phyloP scores from a whole-genome alignment of 495 filamentous ascomycete species.

The Clavariopsis aquatica region DNA sequence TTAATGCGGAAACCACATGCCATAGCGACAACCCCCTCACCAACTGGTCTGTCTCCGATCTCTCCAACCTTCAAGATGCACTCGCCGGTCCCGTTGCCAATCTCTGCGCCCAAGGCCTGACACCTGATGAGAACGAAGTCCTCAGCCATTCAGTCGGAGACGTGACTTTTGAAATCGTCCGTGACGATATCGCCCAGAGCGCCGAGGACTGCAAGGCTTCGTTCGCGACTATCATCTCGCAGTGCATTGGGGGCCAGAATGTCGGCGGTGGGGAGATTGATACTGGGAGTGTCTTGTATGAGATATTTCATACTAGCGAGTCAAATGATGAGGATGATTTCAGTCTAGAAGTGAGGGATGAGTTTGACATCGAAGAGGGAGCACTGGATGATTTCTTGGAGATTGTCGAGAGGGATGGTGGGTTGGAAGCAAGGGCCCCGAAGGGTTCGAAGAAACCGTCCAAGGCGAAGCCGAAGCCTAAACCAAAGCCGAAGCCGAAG shows the following conservation, averaged over 20 bases:
- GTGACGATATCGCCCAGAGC: not conserved
- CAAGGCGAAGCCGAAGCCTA: not conserved
- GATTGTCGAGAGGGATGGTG: not conserved
- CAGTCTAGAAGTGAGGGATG: not conserved
- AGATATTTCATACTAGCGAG: not conserved
- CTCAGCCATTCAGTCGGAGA: not conserved
- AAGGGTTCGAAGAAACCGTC: not conserved
- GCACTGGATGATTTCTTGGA: not conserved
- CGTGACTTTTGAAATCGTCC: not conserved
- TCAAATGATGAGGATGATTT: not conserved
- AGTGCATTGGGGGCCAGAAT: not conserved
- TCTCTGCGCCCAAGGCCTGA: not conserved
- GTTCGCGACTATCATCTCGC: not conserved
- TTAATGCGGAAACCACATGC: not conserved
- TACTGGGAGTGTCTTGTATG: not conserved
- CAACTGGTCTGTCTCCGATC: not conserved
- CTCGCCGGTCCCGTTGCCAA: not conserved
- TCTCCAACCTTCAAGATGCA: not conserved
- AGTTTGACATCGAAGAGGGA: not conserved
- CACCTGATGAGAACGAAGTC: not conserved
- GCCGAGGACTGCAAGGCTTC: not conserved
- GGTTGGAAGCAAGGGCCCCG: not conserved
- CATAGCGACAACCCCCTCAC: not conserved
- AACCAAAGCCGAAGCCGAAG: not conserved
- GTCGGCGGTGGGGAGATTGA: not conserved